Conservation (phyloP, 371 early-diverging fungal species). For the Lichtheimia hyalospora region DNA sequence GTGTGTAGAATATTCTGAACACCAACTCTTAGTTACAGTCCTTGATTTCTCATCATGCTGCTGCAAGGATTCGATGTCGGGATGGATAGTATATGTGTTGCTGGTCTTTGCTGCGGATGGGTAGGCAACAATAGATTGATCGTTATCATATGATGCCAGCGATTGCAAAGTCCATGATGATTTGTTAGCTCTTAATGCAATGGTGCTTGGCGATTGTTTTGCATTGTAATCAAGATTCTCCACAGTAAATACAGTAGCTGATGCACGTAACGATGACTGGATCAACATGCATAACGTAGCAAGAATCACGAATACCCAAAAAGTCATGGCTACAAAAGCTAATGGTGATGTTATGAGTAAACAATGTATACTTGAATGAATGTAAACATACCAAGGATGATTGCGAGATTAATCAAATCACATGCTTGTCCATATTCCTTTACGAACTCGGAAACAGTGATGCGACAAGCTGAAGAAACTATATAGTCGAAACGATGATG, state of each 20-base stretch:
- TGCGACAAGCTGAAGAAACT: conserved; percentile 20
- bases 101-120: conserved; percentile 5
- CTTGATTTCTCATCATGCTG: conserved; percentile 1
- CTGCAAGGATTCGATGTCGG: not conserved
- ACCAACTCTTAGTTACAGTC: not conserved
- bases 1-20: conserved; percentile 2
- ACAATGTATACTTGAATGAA: no score
- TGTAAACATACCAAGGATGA: conserved; percentile 15
- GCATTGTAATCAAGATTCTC: conserved; percentile 7
- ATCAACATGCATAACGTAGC: conserved; percentile 10
- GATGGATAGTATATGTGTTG: not conserved
- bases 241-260: conserved; percentile 10
- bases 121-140: conserved; percentile 4
- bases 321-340: conserved; percentile 12
- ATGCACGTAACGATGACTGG: conserved; percentile 6
- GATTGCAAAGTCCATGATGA: not conserved
- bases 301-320: conserved; percentile 15
- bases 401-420: conserved; percentile 8
- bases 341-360: not conserved
- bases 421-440: conserved; percentile 13
- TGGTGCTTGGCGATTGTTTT: conserved; percentile 2
- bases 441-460: conserved; percentile 5
- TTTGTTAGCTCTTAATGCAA: not conserved
- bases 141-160: not conserved
- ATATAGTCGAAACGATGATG: not conserved